Conservation (phyloP, 805 yeast genomes). For the Metschnikowia peoriensis region DNA sequence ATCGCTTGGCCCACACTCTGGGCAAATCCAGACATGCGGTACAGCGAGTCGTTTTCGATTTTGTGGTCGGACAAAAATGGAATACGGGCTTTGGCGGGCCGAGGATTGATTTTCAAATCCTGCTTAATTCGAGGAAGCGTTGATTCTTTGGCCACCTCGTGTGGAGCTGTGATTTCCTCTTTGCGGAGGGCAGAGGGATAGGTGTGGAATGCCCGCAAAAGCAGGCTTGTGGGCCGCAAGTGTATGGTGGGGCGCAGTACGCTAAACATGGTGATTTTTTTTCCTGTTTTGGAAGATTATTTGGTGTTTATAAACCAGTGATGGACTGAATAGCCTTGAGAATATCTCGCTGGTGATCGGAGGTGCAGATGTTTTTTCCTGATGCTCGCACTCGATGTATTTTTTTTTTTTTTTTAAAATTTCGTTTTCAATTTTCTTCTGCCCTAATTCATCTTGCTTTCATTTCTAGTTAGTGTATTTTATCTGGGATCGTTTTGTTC, state of each 20-base stretch:
- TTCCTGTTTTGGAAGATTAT: no score
- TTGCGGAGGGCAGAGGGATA: conserved; percentile 19
- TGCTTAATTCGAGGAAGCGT: conserved; percentile 38
- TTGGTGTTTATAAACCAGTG: background rate
- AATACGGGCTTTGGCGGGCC: conserved; percentile 33
- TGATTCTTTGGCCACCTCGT: conserved; percentile 38
- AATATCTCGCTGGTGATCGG: background rate
- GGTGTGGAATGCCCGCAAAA: conserved; percentile 11
- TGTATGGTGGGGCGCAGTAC: background rate
- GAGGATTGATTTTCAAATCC: conserved; percentile 31
- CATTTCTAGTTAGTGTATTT: no score
- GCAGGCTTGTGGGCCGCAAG: background rate
- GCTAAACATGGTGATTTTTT: background rate
- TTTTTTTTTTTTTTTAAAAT: no score
- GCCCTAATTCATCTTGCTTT: background rate
- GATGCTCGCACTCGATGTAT: background rate
- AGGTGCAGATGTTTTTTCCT: background rate
- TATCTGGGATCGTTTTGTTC: no score
- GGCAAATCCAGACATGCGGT: conserved; percentile 34
- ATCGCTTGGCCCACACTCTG: conserved; percentile 62
- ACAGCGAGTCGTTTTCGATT: conserved; percentile 37
- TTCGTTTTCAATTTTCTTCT: background rate
- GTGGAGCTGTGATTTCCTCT: conserved; percentile 31
- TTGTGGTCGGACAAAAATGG: conserved; percentile 41
- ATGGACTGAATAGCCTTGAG: background rate